phyloP scores from a whole-genome alignment of 202 grass and related monocot genomes.

The Setaria italica region DNA sequence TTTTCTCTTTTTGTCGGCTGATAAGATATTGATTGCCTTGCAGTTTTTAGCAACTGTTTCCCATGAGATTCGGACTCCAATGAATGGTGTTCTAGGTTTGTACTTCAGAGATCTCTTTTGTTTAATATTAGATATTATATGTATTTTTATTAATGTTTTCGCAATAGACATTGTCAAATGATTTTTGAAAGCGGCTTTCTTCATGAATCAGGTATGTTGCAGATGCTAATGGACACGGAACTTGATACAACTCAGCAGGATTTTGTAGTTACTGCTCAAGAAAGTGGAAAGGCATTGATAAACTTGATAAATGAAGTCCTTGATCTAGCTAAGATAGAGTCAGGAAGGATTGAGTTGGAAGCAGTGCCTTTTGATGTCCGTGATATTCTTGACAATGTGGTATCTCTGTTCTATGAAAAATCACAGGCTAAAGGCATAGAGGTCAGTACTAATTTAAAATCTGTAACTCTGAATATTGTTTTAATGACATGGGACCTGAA shows the following conservation, averaged over 20 bases:
- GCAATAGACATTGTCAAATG: not conserved
- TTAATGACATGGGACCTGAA: constrained; percentile 33
- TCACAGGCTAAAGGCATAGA: constrained; percentile 81
- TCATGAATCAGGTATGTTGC: constrained; percentile 69
- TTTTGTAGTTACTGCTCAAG: constrained; percentile 79
- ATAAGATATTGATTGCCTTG: constrained; percentile 42
- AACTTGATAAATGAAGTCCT: constrained; percentile 89
- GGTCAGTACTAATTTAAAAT: constrained; percentile 43
- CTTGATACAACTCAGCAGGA: constrained; percentile 82
- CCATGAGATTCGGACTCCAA: constrained; percentile 88
- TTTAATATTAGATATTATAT: constrained; percentile 11
- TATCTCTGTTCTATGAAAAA: constrained; percentile 81
- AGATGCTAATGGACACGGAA: constrained; percentile 85
- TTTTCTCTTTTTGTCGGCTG: constrained; percentile 41
- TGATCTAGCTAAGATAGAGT: constrained; percentile 85
- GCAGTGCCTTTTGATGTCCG: constrained; percentile 71
- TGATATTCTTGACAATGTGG: constrained; percentile 80
- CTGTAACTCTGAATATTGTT: constrained; percentile 34
- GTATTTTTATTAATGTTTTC: constrained; percentile 18
- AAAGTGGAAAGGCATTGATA: constrained; percentile 75
- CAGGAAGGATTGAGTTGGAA: constrained; percentile 77
- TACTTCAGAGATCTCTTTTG: constrained; percentile 32
- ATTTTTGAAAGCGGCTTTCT: constrained; percentile 4
- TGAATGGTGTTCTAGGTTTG: constrained; percentile 89
- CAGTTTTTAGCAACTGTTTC: constrained; percentile 92